phyloP scores from a whole-genome alignment of 2,329 filamentous ascomycete species.

The Calonectria ilicicola region DNA sequence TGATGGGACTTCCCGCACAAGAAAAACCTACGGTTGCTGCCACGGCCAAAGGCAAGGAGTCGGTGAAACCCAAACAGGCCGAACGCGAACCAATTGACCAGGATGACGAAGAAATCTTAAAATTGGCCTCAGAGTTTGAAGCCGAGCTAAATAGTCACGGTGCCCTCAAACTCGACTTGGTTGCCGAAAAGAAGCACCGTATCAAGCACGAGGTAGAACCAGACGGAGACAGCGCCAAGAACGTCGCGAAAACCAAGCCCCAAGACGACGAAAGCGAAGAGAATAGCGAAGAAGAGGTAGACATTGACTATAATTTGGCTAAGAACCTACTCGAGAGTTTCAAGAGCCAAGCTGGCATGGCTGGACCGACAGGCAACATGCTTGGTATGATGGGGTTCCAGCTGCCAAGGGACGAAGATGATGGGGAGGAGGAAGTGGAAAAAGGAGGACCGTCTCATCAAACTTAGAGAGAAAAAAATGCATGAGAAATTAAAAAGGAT shows the following conservation, averaged over 20 bases:
- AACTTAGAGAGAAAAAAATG: neutral
- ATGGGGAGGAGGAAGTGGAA: slow-evolving; percentile 51
- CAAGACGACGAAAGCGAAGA: slow-evolving; percentile 59
- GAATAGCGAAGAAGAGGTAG: slow-evolving; percentile 69
- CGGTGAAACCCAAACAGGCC: neutral
- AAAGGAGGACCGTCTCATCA: slow-evolving; percentile 14
- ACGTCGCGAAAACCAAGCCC: slow-evolving; percentile 38
- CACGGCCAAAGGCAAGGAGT: slow-evolving; percentile 10
- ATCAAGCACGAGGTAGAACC: slow-evolving; percentile 43
- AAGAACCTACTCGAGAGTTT: slow-evolving; percentile 94
- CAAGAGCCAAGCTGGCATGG: slow-evolving; percentile 86
- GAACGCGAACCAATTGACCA: slow-evolving; percentile 53
- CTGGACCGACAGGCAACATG: slow-evolving; percentile 89
- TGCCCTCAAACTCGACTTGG: slow-evolving; percentile 68
- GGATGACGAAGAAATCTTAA: slow-evolving; percentile 72
- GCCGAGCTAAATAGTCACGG: slow-evolving; percentile 77
- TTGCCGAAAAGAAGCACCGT: slow-evolving; percentile 45
- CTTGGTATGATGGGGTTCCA: slow-evolving; percentile 87
- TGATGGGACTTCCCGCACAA: slow-evolving; percentile 76
- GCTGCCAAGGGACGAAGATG: slow-evolving; percentile 82
- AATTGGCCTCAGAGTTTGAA: slow-evolving; percentile 78
- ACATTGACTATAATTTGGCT: slow-evolving; percentile 88
- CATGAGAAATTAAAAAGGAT: neutral
- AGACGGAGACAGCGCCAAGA: slow-evolving; percentile 28
- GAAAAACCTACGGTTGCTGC: neutral